Evolutionary conservation across 148 eudicot genomes (phyloP).

Genomic region (Pharnaceum exiguum): DNA sequence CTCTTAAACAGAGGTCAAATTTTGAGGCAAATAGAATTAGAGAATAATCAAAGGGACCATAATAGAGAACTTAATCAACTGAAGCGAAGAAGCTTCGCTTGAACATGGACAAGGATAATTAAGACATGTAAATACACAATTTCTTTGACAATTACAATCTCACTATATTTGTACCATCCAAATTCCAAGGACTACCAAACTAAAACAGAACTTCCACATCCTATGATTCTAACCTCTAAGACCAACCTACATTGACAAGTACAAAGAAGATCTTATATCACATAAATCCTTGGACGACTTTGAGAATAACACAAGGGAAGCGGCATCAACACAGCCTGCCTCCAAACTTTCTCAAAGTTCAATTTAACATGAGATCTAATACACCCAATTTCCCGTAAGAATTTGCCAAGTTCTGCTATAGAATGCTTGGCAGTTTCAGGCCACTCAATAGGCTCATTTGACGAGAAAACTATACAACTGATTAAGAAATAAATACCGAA

Average conservation of each 20-base stretch:
- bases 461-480: slow-evolving; percentile 24
- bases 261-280: slow-evolving; percentile 16
- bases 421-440: slow-evolving; percentile 3
- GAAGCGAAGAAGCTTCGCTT: slow-evolving; percentile 2
- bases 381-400: neutral
- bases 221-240: slow-evolving; percentile 14
- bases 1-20: too few species aligned
- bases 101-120: neutral
- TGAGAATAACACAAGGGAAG: slow-evolving; percentile 1
- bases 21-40: too few species aligned
- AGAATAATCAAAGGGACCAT: too few species aligned
- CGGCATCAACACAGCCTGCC: slow-evolving; percentile 10
- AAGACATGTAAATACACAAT: slow-evolving; percentile 1
- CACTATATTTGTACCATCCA: slow-evolving; percentile 4
- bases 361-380: neutral
- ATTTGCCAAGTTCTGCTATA: neutral
- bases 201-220: slow-evolving; percentile 1
- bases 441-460: slow-evolving; percentile 8
- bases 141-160: slow-evolving; percentile 5
- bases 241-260: slow-evolving; percentile 14
- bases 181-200: slow-evolving; percentile 1
- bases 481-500: slow-evolving; percentile 7
- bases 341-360: slow-evolving; percentile 7
- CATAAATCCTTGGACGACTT: slow-evolving; percentile 1
- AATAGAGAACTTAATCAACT: neutral